Percentiles rank a stretch among this genome's conserved stretches.
phyloP scores from a whole-genome alignment of 306 rosid species.

The Castanea crenata region DNA sequence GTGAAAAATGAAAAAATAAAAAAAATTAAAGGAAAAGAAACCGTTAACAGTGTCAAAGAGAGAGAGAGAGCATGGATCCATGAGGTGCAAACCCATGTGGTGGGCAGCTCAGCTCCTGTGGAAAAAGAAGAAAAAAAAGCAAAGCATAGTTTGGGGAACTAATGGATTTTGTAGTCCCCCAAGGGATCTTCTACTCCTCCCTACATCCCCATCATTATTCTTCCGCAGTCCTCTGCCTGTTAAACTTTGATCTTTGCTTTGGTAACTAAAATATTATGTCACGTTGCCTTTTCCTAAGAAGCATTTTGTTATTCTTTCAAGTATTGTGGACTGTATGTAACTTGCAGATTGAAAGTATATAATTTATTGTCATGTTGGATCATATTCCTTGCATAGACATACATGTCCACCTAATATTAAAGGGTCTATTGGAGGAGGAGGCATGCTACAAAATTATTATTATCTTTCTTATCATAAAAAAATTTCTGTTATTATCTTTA shows the following conservation, averaged over 20 bases:
- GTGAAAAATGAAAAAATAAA: background rate
- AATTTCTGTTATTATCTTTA: background rate
- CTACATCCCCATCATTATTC: slow-evolving; percentile 75
- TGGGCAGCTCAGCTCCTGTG: slow-evolving; percentile 57
- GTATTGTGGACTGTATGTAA: background rate
- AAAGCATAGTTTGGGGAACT: slow-evolving; percentile 61
- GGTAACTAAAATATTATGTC: slow-evolving; percentile 26
- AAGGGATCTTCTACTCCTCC: slow-evolving; percentile 81
- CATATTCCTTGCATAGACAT: background rate
- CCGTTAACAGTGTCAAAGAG: slow-evolving; percentile 41
- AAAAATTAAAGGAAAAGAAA: slow-evolving; percentile 17
- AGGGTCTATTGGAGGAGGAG: background rate
- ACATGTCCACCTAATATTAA: background rate
- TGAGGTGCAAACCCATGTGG: slow-evolving; percentile 70
- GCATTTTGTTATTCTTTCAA: background rate
- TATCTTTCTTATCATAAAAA: background rate
- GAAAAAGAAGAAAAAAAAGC: slow-evolving; percentile 33
- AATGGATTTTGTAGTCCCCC: slow-evolving; percentile 91
- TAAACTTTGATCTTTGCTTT: slow-evolving; percentile 17
- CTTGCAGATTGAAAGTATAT: background rate
- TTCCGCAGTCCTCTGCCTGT: slow-evolving; percentile 28
- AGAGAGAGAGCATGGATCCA: slow-evolving; percentile 13
- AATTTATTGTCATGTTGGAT: background rate
- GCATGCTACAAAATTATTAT: background rate
- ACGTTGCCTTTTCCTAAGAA: slow-evolving; percentile 2